Base-by-base conservation (phyloP, 495 filamentous ascomycete genomes). In the Pyrenula aspistea region DNA sequence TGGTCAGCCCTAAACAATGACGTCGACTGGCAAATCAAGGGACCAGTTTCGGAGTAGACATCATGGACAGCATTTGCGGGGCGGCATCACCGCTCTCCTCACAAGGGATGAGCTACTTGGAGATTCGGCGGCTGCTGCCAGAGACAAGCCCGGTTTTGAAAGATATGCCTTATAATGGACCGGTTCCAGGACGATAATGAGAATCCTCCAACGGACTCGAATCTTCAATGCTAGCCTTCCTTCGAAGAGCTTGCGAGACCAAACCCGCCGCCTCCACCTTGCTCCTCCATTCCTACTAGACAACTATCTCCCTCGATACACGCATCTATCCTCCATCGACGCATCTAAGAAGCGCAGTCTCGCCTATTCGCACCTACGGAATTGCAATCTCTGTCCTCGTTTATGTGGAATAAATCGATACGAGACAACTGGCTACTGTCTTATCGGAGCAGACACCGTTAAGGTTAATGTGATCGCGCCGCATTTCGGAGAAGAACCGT, bases 391-490 rank as follows among this genome's bases (percentile, higher is more conserved):
- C 22, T 92, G 85, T 58, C 87, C 87, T 0, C 75, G 86, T 1
- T 73, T 80, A 12, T 91, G 87, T 67, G 79, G 80, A 23, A 83
- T 89, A 20, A 89, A 91, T 65, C 79, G 86, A 22, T 87, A 80
- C 56, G 79, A 88, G 65, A 81, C 70, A 55, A 86, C 83, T 20
- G 86, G 86, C n/a, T 70, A 80, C 61, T 90, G 86, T 62, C 68
- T 90, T 22, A 88, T 89, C 60, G 85, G 85, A 20, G 79, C 79
- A 1, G 74, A 83, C 54, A 82, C 73, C 51, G 86, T 80, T 52
- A 88, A 86, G 62, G 83, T 89, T 56, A 87, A 87, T 58, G 82
- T 83, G 21, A 86, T 91, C 55, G 85, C 86, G n/a, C 87, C 86
- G 12, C 71, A 71, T 59, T 65, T 67, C 4, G 68, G 65, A 50